These are phyloP conservation scores for Coemansia sp. DNA, from an alignment of 192 early-diverging fungal genomes.

Conservation along the genomic window DNA sequence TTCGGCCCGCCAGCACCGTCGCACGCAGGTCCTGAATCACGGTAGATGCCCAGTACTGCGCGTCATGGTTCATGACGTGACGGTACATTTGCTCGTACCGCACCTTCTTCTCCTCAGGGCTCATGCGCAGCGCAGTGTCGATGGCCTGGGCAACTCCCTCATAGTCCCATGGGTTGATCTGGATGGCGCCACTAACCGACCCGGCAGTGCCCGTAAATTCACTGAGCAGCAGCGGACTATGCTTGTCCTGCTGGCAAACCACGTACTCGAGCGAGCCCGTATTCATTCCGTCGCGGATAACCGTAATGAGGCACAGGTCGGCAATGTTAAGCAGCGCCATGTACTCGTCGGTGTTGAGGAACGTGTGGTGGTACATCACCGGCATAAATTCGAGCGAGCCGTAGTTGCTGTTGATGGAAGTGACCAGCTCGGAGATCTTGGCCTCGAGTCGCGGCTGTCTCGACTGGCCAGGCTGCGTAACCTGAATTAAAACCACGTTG, in stretches of 20 bases:
- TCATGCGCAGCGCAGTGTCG: constrained; percentile 79
- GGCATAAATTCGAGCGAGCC: constrained; percentile 95
- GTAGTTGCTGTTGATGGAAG: constrained; percentile 89
- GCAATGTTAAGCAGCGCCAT: constrained; percentile 88
- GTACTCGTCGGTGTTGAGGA: constrained; percentile 93
- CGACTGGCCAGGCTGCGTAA: constrained; percentile 81
- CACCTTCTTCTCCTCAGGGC: constrained; percentile 61
- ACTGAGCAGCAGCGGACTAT: constrained; percentile 84
- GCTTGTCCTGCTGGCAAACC: constrained; percentile 82
- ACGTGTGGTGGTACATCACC: constrained; percentile 87
- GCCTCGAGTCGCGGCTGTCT: constrained; percentile 66
- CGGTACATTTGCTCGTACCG: constrained; percentile 64
- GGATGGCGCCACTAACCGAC: constrained; percentile 72
- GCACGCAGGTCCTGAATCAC: constrained; percentile 74
- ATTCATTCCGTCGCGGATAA: constrained; percentile 96
- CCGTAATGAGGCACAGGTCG: constrained; percentile 89
- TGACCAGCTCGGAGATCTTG: constrained; percentile 86
- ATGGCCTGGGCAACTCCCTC: constrained; percentile 83
- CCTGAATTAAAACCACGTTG: constrained; percentile 92
- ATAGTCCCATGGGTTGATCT: constrained; percentile 97
- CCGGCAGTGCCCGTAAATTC: constrained; percentile 98
- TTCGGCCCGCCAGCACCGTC: constrained; percentile 44
- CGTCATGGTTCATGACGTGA: constrained; percentile 77
- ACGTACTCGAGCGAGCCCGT: constrained; percentile 92
- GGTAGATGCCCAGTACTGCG: constrained; percentile 79